These are phyloP conservation scores for Malus asiatica DNA, from an alignment of 306 rosid species.

Conservation along the genomic window DNA sequence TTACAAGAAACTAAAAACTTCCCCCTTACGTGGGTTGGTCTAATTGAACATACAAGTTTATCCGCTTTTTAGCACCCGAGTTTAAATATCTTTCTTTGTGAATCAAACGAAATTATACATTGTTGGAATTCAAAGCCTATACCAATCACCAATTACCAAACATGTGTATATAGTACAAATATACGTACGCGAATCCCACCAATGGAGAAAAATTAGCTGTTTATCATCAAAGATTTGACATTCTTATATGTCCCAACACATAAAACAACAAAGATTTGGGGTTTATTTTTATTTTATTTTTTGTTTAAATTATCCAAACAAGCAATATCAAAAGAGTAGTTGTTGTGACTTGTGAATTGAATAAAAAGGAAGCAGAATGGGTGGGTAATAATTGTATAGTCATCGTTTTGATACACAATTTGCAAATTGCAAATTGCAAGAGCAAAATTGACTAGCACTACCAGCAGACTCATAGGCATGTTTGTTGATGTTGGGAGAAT, in stretches of 20 bases:
- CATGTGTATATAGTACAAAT: not conserved
- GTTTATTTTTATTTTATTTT: not conserved
- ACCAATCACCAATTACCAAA: not conserved
- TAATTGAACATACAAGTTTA: not conserved
- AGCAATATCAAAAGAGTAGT: not conserved
- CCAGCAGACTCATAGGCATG: not conserved
- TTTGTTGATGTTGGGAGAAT: not conserved
- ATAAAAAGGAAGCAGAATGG: not conserved
- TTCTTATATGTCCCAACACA: not conserved
- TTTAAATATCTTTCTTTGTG: not conserved
- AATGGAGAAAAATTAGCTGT: slow-evolving; percentile 9
- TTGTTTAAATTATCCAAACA: not conserved
- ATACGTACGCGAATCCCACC: not conserved
- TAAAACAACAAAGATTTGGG: slow-evolving; percentile 2
- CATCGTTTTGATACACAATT: not conserved
- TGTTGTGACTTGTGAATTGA: not conserved
- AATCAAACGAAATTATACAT: not conserved
- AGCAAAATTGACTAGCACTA: not conserved
- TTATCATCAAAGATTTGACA: not conserved
- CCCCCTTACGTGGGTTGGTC: too few relatives aligned
- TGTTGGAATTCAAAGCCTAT: not conserved
- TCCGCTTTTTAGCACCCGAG: not conserved
- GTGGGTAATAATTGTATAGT: not conserved
- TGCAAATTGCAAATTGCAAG: not conserved
- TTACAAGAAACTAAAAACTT: too few relatives aligned